Evolutionary conservation across 2,329 filamentous ascomycete species (phyloP), one percentile per base, ranked within the genome.

Genomic region (Ramularia endophylla): DNA sequence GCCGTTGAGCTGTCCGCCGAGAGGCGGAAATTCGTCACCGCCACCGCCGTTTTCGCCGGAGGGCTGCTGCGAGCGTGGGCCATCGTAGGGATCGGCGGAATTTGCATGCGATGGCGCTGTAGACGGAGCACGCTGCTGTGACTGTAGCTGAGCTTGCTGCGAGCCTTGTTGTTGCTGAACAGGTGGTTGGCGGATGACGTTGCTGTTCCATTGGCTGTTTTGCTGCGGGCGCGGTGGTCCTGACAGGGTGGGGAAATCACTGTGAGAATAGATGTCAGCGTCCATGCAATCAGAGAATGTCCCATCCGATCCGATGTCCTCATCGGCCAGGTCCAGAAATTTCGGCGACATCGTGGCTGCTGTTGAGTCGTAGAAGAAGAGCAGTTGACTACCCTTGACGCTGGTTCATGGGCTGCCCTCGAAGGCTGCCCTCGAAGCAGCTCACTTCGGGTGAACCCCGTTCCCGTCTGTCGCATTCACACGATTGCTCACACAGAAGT

Each of bases 181-280:
- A 46, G 52, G 62, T 54, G 41, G 61, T 55, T 62, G 73, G 53
- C 77, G 70, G 43, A 70, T 74, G 16, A 73, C 71, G 22, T 25
- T 25, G 36, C 73, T 72, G 54, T 77, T 78, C 48, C 73, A 75
- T 52, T 74, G 63, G 34, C 70, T 71, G 43, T 70, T 74, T 40
- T 75, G 71, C 41, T 74, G 70, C 50, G 73, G 67, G 56, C 78
- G 74, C 22, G 75, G 69, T 13, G 71, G 69, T 42, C 74, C 73
- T 32, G 76, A 78, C 53, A 81, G 63, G 8, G 75, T 77, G 34
- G 78, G 78, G 43, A 81, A 81, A 57, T 81, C 78, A 56, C 78
- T 81, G 47, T 36, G n/a, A 34, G 46, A 52, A 36, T 39, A 28
- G 40, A 47, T 39, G 44, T 58, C 45, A 60, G 58, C 42, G 8